phyloP scores from a whole-genome alignment of 139 green algal species.

The Eudorina sp. region DNA sequence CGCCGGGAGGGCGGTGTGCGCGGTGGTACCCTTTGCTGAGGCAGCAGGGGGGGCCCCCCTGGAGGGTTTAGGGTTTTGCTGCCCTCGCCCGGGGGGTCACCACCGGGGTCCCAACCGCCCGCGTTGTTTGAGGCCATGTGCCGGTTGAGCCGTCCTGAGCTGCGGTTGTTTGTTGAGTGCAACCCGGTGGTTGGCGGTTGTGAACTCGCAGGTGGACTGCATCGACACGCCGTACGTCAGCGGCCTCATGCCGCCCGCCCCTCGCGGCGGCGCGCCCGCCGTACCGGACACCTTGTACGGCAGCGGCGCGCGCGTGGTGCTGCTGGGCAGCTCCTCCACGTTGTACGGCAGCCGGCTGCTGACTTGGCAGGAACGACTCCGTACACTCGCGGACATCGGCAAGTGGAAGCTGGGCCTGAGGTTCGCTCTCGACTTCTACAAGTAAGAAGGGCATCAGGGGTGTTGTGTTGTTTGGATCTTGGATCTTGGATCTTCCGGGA shows the following conservation, averaged over 20 bases:
- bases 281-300: slow-evolving; percentile 45
- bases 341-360: slow-evolving; percentile 67
- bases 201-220: slow-evolving; percentile 57
- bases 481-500: too few relatives aligned
- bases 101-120: too few relatives aligned
- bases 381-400: slow-evolving; percentile 63
- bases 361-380: slow-evolving; percentile 68
- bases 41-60: too few relatives aligned
- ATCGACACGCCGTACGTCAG: slow-evolving; percentile 48
- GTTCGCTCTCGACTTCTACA: slow-evolving; percentile 63
- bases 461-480: too few relatives aligned
- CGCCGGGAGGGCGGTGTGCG: too few relatives aligned
- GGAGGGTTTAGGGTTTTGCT: too few relatives aligned
- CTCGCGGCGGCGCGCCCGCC: slow-evolving; percentile 8
- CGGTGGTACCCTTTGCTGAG: too few relatives aligned
- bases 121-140: too few relatives aligned
- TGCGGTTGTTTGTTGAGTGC: too few relatives aligned
- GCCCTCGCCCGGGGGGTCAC: too few relatives aligned
- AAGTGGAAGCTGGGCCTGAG: slow-evolving; percentile 65
- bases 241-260: slow-evolving; percentile 17
- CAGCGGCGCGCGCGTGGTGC: slow-evolving; percentile 50
- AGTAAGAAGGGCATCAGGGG: neutral
- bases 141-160: too few relatives aligned
- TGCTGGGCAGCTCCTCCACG: slow-evolving; percentile 55
- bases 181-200: too few relatives aligned